phyloP scores from a whole-genome alignment of 2,329 filamentous ascomycete species.

The Nigrograna mackinnonii region DNA sequence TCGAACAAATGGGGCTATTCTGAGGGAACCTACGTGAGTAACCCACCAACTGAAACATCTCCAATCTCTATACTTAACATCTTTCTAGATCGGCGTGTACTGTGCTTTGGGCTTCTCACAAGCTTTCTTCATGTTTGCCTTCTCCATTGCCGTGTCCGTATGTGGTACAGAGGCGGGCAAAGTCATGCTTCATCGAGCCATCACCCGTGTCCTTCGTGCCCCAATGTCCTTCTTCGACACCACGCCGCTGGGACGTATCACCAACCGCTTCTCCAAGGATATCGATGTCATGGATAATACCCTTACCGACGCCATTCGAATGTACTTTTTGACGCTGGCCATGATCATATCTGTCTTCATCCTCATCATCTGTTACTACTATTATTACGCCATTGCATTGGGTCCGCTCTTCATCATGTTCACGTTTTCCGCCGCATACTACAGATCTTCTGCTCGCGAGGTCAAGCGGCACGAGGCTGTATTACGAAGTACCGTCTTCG shows the following conservation, averaged over 20 bases:
- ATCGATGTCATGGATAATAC: constrained; percentile 97
- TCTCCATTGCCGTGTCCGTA: constrained; percentile 77
- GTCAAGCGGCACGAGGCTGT: constrained; percentile 94
- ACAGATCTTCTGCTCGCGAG: constrained; percentile 87
- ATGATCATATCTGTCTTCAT: constrained; percentile 84
- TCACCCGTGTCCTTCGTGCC: constrained; percentile 71
- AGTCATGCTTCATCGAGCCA: constrained; percentile 77
- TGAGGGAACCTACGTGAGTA: constrained; percentile 71
- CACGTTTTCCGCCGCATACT: constrained; percentile 82
- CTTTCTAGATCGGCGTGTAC: constrained; percentile 62
- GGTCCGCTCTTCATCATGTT: constrained; percentile 75
- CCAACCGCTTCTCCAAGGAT: constrained; percentile 93
- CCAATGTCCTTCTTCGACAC: constrained; percentile 95
- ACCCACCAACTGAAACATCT: constrained; percentile 27
- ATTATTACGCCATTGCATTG: constrained; percentile 78
- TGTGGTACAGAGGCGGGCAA: constrained; percentile 82
- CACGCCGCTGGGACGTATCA: constrained; percentile 91
- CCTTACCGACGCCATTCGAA: constrained; percentile 84
- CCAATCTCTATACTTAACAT: constrained; percentile 22
- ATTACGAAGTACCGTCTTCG: constrained; percentile 84
- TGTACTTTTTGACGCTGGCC: constrained; percentile 85
- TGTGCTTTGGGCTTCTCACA: constrained; percentile 73
- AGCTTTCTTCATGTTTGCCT: constrained; percentile 76
- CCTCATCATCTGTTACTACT: constrained; percentile 92
- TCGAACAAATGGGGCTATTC: constrained; percentile 72